phyloP scores from a whole-genome alignment of 1,284 basidiomycete species.

The Entoloma clypeatum region DNA sequence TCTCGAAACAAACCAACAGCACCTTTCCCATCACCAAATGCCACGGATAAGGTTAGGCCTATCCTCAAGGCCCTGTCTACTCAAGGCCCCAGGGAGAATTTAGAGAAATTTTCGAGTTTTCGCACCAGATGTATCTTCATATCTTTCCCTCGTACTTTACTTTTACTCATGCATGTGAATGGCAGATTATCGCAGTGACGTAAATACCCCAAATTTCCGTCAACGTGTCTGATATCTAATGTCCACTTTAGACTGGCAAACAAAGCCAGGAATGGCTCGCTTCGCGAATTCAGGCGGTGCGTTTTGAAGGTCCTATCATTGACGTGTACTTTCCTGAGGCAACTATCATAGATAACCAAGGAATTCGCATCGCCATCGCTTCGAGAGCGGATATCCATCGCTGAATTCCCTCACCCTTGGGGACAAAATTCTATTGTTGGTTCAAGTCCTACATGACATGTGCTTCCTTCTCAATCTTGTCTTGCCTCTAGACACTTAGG shows the following conservation, averaged over 20 bases:
- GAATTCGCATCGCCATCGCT: conserved; percentile 56
- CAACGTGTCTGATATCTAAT: conserved; percentile 16
- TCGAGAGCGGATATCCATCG: conserved; percentile 56
- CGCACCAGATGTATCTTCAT: conserved; percentile 58
- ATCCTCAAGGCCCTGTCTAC: conserved; percentile 66
- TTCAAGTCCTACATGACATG: conserved; percentile 13
- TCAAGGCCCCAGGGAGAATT: conserved; percentile 63
- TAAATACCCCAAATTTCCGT: conserved; percentile 30
- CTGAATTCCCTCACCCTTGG: conserved; percentile 89
- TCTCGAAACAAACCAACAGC: conserved; percentile 31
- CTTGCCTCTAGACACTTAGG: conserved; percentile 58
- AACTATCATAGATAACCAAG: conserved; percentile 54
- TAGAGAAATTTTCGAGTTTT: conserved; percentile 74
- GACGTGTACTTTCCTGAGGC: conserved; percentile 8
- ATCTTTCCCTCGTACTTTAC: conserved; percentile 33
- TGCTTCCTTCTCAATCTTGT: conserved; percentile 14
- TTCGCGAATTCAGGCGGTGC: conserved; percentile 65
- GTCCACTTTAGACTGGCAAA: conserved; percentile 58
- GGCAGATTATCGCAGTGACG: conserved; percentile 76
- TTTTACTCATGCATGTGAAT: conserved; percentile 28
- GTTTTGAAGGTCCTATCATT: conserved; percentile 15
- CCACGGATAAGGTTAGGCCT: conserved; percentile 50
- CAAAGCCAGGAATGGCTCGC: conserved; percentile 85
- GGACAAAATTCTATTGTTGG: conserved; percentile 86
- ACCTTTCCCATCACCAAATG: conserved; percentile 55